Conservation (phyloP, 352 stramenopile genomes). For the Lagenidium giganteum region DNA sequence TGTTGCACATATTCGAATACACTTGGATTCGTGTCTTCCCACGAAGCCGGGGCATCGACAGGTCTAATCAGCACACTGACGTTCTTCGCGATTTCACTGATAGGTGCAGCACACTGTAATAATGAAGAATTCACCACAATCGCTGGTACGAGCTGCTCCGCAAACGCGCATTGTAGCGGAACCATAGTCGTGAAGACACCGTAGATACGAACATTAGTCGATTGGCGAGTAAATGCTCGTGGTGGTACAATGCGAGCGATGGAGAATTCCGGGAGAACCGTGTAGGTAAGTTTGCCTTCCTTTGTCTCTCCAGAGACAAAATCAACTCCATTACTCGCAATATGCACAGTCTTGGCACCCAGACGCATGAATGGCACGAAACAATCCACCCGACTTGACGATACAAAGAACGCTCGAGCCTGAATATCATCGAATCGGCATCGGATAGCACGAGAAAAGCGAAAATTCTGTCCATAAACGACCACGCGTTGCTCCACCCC, state of each 20-base stretch:
- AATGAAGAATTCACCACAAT: neutral
- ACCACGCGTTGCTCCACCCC: slow-evolving; percentile 11
- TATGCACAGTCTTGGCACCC: slow-evolving; percentile 29
- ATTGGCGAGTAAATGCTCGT: slow-evolving; percentile 1
- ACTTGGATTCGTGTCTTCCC: neutral
- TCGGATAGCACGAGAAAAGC: slow-evolving; percentile 28
- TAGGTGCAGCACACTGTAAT: neutral
- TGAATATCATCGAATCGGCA: slow-evolving; percentile 40
- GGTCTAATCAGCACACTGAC: neutral
- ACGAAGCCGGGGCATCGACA: neutral
- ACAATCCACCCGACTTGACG: slow-evolving; percentile 41
- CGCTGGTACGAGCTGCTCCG: neutral
- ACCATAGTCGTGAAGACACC: slow-evolving; percentile 12
- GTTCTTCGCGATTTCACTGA: neutral
- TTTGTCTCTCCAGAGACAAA: slow-evolving; percentile 15
- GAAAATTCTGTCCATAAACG: slow-evolving; percentile 41
- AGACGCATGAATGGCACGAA: slow-evolving; percentile 37
- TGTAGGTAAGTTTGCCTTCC: slow-evolving; percentile 1
- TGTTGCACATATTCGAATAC: neutral
- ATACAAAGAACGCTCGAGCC: slow-evolving; percentile 33
- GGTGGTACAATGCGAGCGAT: neutral
- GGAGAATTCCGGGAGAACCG: slow-evolving; percentile 6
- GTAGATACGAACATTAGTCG: slow-evolving; percentile 5
- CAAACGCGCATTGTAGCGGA: neutral
- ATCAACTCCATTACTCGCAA: slow-evolving; percentile 61